Evolutionary conservation across 306 rosid species (phyloP).

Genomic region (Cucurbita moschata): DNA sequence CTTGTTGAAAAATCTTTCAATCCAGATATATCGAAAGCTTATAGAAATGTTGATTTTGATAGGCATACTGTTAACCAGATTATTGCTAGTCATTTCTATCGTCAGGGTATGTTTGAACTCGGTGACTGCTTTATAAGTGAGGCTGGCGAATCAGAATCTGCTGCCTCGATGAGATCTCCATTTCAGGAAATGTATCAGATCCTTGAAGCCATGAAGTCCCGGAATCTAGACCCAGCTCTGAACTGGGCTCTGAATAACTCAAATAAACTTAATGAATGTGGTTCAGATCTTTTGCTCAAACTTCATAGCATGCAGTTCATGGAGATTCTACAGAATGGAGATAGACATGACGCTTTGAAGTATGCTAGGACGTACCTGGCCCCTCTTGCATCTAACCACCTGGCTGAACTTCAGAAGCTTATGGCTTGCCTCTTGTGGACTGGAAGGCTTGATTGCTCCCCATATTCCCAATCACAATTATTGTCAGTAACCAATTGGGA

Average conservation of each 20-base stretch:
- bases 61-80: slow-evolving; percentile 45
- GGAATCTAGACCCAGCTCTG: slow-evolving; percentile 69
- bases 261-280: slow-evolving; percentile 47
- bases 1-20: slow-evolving; percentile 62
- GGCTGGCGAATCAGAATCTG: slow-evolving; percentile 49
- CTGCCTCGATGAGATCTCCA: slow-evolving; percentile 39
- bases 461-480: slow-evolving; percentile 38
- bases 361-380: slow-evolving; percentile 55
- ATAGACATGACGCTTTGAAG: slow-evolving; percentile 46
- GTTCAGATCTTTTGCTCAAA: slow-evolving; percentile 56
- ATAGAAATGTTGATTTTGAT: slow-evolving; percentile 57
- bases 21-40: slow-evolving; percentile 87
- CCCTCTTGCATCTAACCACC: slow-evolving; percentile 40
- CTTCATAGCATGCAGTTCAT: slow-evolving; percentile 65
- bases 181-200: slow-evolving; percentile 71
- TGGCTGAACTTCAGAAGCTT: slow-evolving; percentile 63
- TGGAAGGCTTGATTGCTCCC: slow-evolving; percentile 74
- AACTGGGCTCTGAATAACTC: slow-evolving; percentile 55
- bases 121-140: slow-evolving; percentile 60
- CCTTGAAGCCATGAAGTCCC: slow-evolving; percentile 56
- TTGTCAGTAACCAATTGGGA: slow-evolving; percentile 59
- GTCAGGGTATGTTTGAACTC: slow-evolving; percentile 62
- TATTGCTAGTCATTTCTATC: slow-evolving; percentile 71
- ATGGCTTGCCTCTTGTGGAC: slow-evolving; percentile 63
- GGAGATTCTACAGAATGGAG: slow-evolving; percentile 46